Conservation (phyloP, 2,329 filamentous ascomycete genomes). For the Sclerotinia spermophila region DNA sequence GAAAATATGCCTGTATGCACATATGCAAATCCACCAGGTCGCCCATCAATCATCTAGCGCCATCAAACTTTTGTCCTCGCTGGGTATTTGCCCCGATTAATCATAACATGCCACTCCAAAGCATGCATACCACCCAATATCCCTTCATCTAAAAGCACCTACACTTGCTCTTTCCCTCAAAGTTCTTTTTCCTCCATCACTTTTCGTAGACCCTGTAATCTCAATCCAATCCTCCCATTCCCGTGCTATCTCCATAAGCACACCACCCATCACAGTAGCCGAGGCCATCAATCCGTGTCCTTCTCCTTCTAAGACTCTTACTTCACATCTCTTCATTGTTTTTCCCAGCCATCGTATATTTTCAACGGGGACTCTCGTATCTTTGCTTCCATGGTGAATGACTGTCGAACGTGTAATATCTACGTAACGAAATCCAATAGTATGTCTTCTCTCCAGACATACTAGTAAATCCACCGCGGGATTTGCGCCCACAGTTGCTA, state of each 20-base stretch:
- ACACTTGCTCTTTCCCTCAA: conserved; percentile 36
- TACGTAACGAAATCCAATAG: conserved; percentile 94
- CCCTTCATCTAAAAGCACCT: conserved; percentile 32
- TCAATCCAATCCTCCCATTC: conserved; percentile 90
- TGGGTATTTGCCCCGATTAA: background rate
- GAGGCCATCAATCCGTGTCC: conserved; percentile 96
- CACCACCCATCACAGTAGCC: conserved; percentile 84
- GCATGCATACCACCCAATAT: background rate
- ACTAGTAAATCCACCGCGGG: conserved; percentile 90
- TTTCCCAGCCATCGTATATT: conserved; percentile 94
- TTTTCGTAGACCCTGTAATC: conserved; percentile 45
- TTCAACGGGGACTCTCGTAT: conserved; percentile 88
- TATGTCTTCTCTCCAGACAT: conserved; percentile 84
- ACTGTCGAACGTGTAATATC: conserved; percentile 89
- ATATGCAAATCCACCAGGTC: background rate
- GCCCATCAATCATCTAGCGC: conserved; percentile 1
- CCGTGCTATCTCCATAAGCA: conserved; percentile 89
- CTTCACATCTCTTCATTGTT: conserved; percentile 89
- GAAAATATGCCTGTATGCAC: conserved; percentile 7
- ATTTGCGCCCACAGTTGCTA: conserved; percentile 87
- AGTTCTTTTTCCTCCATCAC: conserved; percentile 30
- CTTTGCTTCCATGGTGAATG: conserved; percentile 89
- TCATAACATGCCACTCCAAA: conserved; percentile 7
- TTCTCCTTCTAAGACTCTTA: conserved; percentile 84
- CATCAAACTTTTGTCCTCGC: conserved; percentile 6